phyloP scores from a whole-genome alignment of 2,329 filamentous ascomycete species.

The Diplodia mutila region DNA sequence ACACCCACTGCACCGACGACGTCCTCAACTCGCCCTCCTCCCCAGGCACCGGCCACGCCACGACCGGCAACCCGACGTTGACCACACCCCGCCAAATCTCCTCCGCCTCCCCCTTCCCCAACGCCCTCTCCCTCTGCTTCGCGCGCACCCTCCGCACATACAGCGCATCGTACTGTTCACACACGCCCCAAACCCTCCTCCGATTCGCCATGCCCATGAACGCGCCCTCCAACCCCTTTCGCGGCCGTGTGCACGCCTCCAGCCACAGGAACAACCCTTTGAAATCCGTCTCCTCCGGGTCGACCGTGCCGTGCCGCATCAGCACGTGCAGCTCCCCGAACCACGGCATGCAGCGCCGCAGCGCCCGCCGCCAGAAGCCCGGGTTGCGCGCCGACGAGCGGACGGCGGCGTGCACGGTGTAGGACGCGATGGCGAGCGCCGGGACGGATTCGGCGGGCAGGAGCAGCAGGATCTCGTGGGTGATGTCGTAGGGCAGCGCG shows the following conservation, averaged over 20 bases:
- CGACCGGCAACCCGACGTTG: conserved; percentile 20
- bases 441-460: background rate
- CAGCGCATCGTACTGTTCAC: conserved; percentile 3
- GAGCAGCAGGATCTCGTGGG: background rate
- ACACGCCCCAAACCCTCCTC: conserved; percentile 37
- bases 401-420: background rate
- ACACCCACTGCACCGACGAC: conserved; percentile 27
- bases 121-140: background rate
- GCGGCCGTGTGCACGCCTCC: conserved; percentile 29
- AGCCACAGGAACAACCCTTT: conserved; percentile 34
- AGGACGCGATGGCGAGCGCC: background rate
- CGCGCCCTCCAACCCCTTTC: conserved; percentile 31
- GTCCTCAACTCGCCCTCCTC: background rate
- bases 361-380: background rate
- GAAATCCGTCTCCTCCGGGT: conserved; percentile 27
- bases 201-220: conserved; percentile 40
- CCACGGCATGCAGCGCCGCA: conserved; percentile 11
- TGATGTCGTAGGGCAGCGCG: conserved; percentile 5
- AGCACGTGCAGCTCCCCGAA: conserved; percentile 11
- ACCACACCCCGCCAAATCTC: background rate
- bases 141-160: background rate
- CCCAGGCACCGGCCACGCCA: conserved; percentile 26
- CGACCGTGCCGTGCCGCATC: conserved; percentile 30
- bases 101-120: background rate
- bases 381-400: background rate